Evolutionary conservation across 2,329 filamentous ascomycete genomes (phyloP).

Genomic region (Myriosclerotinia duriaeana): DNA sequence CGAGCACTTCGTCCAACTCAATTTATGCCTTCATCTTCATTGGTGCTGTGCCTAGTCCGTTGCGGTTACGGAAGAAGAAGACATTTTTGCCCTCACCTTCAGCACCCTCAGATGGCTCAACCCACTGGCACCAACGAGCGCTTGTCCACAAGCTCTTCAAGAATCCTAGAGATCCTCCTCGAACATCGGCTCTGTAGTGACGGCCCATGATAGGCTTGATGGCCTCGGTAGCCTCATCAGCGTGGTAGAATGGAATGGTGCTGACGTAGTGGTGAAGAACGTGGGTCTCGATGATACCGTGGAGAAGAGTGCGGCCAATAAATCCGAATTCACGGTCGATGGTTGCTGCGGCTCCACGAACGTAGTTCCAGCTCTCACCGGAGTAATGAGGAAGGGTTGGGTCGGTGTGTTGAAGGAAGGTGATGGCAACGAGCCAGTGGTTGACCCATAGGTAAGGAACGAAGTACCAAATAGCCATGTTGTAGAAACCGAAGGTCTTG

Average conservation of each 20-base stretch:
- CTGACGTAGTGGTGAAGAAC: slow-evolving; percentile 97
- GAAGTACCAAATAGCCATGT: slow-evolving; percentile 93
- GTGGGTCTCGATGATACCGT: slow-evolving; percentile 49
- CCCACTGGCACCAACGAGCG: slow-evolving; percentile 91
- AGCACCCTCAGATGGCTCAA: slow-evolving; percentile 84
- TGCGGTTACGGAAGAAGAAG: slow-evolving; percentile 96
- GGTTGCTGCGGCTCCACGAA: slow-evolving; percentile 89
- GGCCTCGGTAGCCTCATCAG: slow-evolving; percentile 89
- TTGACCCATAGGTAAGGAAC: slow-evolving; percentile 96
- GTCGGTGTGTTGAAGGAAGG: slow-evolving; percentile 96
- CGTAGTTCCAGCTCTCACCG: slow-evolving; percentile 83
- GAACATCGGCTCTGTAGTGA: slow-evolving; percentile 85
- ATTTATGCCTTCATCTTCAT: slow-evolving; percentile 32
- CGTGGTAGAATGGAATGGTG: slow-evolving; percentile 94
- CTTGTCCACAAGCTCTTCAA: slow-evolving; percentile 77
- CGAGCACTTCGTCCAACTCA: slow-evolving; percentile 16
- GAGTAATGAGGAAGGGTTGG: slow-evolving; percentile 91
- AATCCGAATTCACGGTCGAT: slow-evolving; percentile 98
- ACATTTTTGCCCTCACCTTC: slow-evolving; percentile 79
- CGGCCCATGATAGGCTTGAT: slow-evolving; percentile 93
- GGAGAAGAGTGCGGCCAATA: slow-evolving; percentile 59
- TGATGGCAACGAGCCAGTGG: slow-evolving; percentile 98
- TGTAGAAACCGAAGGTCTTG: slow-evolving; percentile 77
- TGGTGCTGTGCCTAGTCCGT: slow-evolving; percentile 65
- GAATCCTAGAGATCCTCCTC: slow-evolving; percentile 79